phyloP scores from a whole-genome alignment of 441 rosid genomes.

The Syzygium malaccense region DNA sequence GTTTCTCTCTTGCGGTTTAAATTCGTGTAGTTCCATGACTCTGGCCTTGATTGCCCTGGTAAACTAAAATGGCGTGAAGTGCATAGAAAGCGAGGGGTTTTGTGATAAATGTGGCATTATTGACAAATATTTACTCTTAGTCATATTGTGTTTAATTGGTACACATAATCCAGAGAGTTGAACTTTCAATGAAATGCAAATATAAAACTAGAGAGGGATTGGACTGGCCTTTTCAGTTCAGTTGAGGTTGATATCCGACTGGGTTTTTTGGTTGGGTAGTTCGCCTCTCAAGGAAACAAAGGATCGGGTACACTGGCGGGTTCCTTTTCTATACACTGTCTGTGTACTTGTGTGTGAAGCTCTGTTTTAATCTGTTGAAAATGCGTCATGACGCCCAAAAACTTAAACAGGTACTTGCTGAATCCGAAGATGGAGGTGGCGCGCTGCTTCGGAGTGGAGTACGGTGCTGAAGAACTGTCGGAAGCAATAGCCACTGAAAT shows the following conservation, averaged over 20 bases:
- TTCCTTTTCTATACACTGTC: neutral
- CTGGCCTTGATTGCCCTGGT: neutral
- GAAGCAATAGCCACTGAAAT: constrained; percentile 51
- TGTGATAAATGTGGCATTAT: neutral
- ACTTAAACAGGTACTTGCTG: constrained; percentile 54
- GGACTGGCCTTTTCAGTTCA: neutral
- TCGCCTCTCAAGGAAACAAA: neutral
- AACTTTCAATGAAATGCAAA: neutral
- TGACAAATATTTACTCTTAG: neutral
- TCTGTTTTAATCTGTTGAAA: neutral
- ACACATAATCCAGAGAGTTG: neutral
- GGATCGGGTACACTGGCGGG: neutral
- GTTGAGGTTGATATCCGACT: neutral
- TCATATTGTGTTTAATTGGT: neutral
- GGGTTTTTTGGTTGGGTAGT: neutral
- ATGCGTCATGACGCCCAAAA: neutral
- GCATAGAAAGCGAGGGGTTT: neutral
- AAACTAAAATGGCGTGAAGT: neutral
- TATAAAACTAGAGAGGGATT: neutral
- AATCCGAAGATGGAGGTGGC: constrained; percentile 78
- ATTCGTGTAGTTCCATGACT: neutral
- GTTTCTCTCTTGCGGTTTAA: neutral
- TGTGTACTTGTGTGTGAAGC: neutral
- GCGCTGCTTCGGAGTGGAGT: constrained; percentile 73
- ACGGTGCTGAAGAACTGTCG: constrained; percentile 48